A percentile compares a stretch with the other conserved stretches of the same genome.
These are phyloP conservation scores for Neopestalotiopsis clavispora DNA, from an alignment of 2,329 filamentous ascomycete genomes.

Conservation along the genomic window DNA sequence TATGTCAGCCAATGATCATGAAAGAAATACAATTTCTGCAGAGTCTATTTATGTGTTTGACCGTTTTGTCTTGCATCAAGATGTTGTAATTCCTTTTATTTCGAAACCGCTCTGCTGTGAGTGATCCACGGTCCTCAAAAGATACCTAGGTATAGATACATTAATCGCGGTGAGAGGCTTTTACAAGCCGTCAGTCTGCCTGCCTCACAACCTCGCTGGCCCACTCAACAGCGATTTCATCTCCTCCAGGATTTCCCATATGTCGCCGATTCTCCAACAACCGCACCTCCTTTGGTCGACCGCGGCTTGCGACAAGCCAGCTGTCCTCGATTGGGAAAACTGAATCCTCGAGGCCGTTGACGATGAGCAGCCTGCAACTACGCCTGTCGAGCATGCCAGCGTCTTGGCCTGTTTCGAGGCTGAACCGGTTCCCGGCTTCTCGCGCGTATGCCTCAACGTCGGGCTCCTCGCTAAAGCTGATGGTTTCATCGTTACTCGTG, in stretches of 20 bases:
- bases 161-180: background rate
- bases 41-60: no score
- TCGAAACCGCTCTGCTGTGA: no score
- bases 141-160: no score
- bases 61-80: no score
- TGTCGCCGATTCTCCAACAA: constrained; percentile 67
- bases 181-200: background rate
- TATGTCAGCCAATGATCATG: no score
- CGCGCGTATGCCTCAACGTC: constrained; percentile 61
- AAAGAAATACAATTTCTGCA: no score
- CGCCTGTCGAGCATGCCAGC: background rate
- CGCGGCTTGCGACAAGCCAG: constrained; percentile 67
- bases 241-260: constrained; percentile 67
- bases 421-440: constrained; percentile 54
- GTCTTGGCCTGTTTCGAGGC: background rate
- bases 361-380: background rate
- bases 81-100: no score
- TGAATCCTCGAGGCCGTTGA: constrained; percentile 64
- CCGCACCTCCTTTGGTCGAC: constrained; percentile 67
- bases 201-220: background rate
- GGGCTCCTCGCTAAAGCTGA: constrained; percentile 41
- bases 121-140: no score
- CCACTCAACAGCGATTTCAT: background rate
- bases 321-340: constrained; percentile 73
- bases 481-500: constrained; percentile 56